A percentile compares a stretch with the other conserved stretches of the same genome.
Evolutionary conservation across 2,329 filamentous ascomycete genomes (phyloP).

Genomic region (Ophiocordyceps camponoti-floridani): DNA sequence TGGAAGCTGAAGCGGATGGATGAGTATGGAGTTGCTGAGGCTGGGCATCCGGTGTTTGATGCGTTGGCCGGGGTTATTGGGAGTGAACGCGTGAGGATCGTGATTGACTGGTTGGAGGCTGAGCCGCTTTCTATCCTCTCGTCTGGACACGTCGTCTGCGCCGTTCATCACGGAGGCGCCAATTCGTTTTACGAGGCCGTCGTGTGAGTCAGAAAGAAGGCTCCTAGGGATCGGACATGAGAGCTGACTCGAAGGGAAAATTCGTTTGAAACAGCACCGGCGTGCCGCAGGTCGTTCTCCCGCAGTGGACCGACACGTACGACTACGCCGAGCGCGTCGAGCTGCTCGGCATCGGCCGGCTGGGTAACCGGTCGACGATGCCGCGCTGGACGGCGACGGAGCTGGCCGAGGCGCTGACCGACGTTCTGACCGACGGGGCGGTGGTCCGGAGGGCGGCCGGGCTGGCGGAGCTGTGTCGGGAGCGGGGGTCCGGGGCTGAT

Average conservation of each 20-base stretch:
- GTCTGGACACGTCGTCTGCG: conserved; percentile 18
- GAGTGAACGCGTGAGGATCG: conserved; percentile 15
- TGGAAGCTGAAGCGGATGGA: conserved; percentile 19
- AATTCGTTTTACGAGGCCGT: conserved; percentile 23
- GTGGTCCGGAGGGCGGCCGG: neutral
- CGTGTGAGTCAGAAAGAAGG: conserved; percentile 14
- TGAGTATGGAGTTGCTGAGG: conserved; percentile 5
- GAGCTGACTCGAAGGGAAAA: too few relatives aligned
- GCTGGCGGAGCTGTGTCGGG: neutral
- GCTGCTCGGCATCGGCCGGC: conserved; percentile 21
- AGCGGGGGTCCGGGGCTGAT: neutral
- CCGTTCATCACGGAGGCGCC: conserved; percentile 27
- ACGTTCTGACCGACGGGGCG: conserved; percentile 4
- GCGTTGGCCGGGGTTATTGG: conserved; percentile 3
- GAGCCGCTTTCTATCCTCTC: conserved; percentile 19
- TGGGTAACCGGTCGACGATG: conserved; percentile 6
- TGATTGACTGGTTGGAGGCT: conserved; percentile 19
- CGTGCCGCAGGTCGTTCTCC: conserved; percentile 24
- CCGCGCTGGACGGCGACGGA: conserved; percentile 8
- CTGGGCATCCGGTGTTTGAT: conserved; percentile 7
- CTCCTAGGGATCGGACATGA: too few relatives aligned
- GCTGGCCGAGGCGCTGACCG: conserved; percentile 4
- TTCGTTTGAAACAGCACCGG: conserved; percentile 19
- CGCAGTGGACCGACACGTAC: conserved; percentile 26
- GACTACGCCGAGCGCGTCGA: conserved; percentile 26